Evolutionary conservation across 768 basidiomycete genomes (phyloP), one percentile per base, ranked within the genome.

Genomic region (Macrolepiota albuminosa): DNA sequence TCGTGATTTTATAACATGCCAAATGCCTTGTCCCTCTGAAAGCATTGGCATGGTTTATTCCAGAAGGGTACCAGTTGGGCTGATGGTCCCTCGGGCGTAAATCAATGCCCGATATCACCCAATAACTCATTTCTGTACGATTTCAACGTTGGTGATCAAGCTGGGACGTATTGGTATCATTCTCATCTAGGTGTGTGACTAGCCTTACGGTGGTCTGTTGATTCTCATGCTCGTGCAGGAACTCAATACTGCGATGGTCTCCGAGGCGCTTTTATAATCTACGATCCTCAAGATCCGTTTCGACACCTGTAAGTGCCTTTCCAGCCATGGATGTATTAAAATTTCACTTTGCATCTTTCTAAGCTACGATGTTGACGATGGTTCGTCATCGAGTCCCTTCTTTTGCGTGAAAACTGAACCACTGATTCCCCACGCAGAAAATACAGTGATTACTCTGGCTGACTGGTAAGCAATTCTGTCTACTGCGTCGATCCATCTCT

Each of bases 231-330:
- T 34, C 6, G 6, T n/a, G 2, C 31, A 58, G 57, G 34, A 39
- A 58, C 48, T 42, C 57, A 58, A 42, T 58, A 58, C 21, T 58
- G 57, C 48, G 57, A 58, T 51, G 57, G 57, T 6, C 49, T 58
- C 14, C 56, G 56, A 8, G 56, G 56, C 8, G 39, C 49, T 51
- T 7, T 58, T 1, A 36, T 58, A 1, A 50, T 58, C 13, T 58
- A 58, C 31, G 57, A 58, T 50, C 57, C 57, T 1, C 9, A 58
- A 33, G 57, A 58, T 43, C 57, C 57, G 4, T 58, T 49, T 9
- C 39, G 16, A 21, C 18, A 50, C 8, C 46, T 58, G 57, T 58
- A 10, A 50, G 49, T 14, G n/a, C 14, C 29, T 31, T 40, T 43
- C 42, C 18, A 14, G 0, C n/a, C 3, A 31, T 33, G 4, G 4